Conservation (phyloP, 305 asterid genomes). For the Caryopteris hybrid region DNA sequence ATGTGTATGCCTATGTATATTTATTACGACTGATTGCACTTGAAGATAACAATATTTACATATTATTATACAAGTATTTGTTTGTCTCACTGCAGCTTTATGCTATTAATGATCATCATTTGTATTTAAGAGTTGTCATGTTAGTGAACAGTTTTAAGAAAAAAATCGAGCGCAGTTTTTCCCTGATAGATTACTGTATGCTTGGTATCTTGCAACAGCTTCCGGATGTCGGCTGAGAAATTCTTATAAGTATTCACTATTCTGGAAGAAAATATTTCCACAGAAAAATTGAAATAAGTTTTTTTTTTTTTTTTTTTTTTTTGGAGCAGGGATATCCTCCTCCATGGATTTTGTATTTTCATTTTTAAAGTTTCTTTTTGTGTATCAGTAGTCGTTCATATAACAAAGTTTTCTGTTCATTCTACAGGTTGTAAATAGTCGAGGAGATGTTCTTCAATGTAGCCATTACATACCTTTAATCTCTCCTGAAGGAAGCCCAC, state of each 20-base stretch:
- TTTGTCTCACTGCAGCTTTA: too few relatives aligned
- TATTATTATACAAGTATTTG: too few relatives aligned
- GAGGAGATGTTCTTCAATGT: conserved; percentile 77
- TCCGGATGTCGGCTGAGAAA: too few relatives aligned
- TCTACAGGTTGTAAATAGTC: conserved; percentile 71
- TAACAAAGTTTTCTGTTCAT: conserved; percentile 10
- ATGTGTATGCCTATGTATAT: too few relatives aligned
- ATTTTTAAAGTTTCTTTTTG: not conserved
- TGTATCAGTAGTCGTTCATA: not conserved
- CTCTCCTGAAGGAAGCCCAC: conserved; percentile 56
- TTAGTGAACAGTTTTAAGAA: not conserved
- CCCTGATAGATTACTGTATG: not conserved
- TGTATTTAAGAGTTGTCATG: not conserved
- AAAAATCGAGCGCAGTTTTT: not conserved
- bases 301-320: too few relatives aligned
- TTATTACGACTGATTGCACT: too few relatives aligned
- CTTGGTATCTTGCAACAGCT: not conserved
- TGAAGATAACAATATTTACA: too few relatives aligned
- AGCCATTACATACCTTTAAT: conserved; percentile 86
- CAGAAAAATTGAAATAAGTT: too few relatives aligned
- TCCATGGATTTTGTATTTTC: not conserved
- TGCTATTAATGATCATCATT: too few relatives aligned
- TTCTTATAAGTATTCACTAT: too few relatives aligned
- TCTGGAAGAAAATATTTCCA: too few relatives aligned
- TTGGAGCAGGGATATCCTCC: not conserved